Evolutionary conservation across 169 alveolate genomes (phyloP).

Genomic region (Perkinsus olseni): DNA sequence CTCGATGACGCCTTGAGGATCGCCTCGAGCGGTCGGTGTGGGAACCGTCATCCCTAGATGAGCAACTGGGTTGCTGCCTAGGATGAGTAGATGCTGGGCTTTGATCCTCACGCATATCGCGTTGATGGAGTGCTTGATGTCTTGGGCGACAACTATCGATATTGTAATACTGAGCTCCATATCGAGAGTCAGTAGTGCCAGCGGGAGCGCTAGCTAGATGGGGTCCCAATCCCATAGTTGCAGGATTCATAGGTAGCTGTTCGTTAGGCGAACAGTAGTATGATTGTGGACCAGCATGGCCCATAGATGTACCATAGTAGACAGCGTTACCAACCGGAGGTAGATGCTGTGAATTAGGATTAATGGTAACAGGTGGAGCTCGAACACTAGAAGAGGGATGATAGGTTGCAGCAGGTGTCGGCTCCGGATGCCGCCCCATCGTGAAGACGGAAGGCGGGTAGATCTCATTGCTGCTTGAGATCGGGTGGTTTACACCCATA

Average conservation of each 20-base stretch:
- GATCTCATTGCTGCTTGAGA: not conserved
- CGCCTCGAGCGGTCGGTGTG: not conserved
- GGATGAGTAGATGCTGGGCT: not conserved
- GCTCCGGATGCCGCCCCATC: not conserved
- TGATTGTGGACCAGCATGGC: not conserved
- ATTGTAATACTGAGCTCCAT: not conserved
- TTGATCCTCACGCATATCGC: not conserved
- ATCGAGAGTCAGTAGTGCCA: not conserved
- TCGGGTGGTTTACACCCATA: not conserved
- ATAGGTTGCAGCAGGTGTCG: not conserved
- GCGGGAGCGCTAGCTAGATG: not conserved
- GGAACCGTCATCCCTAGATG: not conserved
- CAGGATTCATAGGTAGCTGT: not conserved
- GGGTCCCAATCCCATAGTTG: not conserved
- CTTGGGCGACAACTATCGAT: not conserved
- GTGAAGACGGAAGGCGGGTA: not conserved
- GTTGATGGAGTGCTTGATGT: not conserved
- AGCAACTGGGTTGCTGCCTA: not conserved
- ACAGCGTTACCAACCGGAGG: not conserved
- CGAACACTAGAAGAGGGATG: not conserved
- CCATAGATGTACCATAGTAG: not conserved
- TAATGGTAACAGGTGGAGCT: not conserved
- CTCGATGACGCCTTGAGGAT: not conserved
- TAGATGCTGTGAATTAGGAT: not conserved
- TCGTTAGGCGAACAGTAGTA: not conserved